Base-by-base conservation (phyloP, 1,284 basidiomycete genomes). In the Melampsora americana region DNA sequence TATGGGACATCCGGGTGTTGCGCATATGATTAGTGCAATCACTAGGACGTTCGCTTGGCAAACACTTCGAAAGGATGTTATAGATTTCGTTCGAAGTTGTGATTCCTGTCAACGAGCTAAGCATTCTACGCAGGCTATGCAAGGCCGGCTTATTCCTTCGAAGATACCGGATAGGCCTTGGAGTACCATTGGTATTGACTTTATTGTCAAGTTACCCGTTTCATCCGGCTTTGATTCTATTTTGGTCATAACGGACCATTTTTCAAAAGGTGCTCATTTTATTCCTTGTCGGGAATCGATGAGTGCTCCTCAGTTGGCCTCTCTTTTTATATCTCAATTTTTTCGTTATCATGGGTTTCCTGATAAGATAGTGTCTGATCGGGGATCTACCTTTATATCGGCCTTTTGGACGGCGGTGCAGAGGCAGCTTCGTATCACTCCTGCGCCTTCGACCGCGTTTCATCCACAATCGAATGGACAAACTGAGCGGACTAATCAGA, bases 401-500 rank as follows among this genome's bases (percentile, higher is more conserved):
- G 26, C 77, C 0, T 83, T 84, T 77, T 81, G 79, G 74, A 62
- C 69, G 5, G 68, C 79, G 2, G 77, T 84, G 18, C 77, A 61
- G 18, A 64, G 78, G 35, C 65, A 77, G 7, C 32, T 56, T 16
- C 12, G 69, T 23, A 66, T 78, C 5, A 65, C 74, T 0, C 84
- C 83, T 5, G 84, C 81, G 77, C 78, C 74, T 9, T 79, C 81
- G 32, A 82, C 84, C 0, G 82, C 82, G 0, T 84, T 82, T 62
- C 84, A 86, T 76, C 85, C 85, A 0, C 81, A 86, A 76, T 82
- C 84, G 0, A 84, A 87, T 73, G 85, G 86, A 0, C 84, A 86
- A 67, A 85, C 85, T 0, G 84, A 87, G 79, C 86, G n/a, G n/a
- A n/a, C n/a, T n/a, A n/a, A n/a, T 77, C 85, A 86, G 76, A 81